These are phyloP conservation scores for Giardia muris DNA, from an alignment of 208 protist genomes.

Conservation along the genomic window DNA sequence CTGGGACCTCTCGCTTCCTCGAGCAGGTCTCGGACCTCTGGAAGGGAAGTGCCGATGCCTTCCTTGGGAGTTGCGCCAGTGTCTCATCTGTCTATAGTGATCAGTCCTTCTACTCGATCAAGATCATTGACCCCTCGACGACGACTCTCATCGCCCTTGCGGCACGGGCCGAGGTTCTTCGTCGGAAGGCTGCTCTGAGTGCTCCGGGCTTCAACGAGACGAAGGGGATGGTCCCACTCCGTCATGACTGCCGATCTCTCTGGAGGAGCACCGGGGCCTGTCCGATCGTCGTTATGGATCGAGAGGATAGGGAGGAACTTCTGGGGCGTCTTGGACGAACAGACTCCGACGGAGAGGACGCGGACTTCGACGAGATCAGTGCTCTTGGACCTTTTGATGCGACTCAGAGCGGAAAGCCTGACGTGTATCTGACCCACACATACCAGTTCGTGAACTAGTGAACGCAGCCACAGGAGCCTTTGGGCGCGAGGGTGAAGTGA, in stretches of 20 bases:
- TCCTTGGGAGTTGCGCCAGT: neutral
- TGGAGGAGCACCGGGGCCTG: neutral
- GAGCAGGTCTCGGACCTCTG: neutral
- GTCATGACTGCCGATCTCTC: neutral
- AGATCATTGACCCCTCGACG: neutral
- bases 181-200: neutral
- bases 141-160: neutral
- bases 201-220: neutral
- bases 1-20: neutral
- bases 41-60: slow-evolving; percentile 1
- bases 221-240: neutral
- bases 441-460: neutral
- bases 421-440: neutral
- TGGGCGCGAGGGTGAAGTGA: too few species aligned
- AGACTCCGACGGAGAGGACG: neutral
- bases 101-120: neutral
- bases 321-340: neutral
- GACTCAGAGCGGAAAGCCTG: neutral
- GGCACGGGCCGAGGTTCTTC: neutral
- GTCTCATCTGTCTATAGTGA: neutral
- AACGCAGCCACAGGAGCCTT: too few species aligned
- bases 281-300: neutral
- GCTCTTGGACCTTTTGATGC: neutral
- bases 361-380: neutral
- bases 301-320: neutral